A percentile compares a stretch with the other conserved stretches of the same genome.
phyloP scores from a whole-genome alignment of 2,329 filamentous ascomycete species.

The Aspergillus ruber region DNA sequence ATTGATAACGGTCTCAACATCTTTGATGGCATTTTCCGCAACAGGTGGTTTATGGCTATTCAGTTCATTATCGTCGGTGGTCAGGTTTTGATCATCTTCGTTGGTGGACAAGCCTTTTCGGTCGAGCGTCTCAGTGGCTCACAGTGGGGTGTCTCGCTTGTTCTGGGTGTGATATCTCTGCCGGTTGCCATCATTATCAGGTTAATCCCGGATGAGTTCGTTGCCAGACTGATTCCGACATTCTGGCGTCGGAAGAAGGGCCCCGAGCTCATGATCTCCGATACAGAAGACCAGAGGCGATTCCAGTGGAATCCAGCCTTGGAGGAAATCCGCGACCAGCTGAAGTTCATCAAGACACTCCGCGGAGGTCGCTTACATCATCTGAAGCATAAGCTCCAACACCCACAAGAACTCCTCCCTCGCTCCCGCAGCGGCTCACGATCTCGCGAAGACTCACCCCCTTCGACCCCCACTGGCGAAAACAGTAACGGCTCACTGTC shows the following conservation, averaged over 20 bases:
- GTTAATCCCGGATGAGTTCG: constrained; percentile 53
- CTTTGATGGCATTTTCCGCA: constrained; percentile 37
- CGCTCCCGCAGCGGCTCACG: constrained; percentile 39
- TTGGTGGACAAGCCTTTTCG: constrained; percentile 62
- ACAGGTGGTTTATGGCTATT: constrained; percentile 52
- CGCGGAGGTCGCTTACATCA: constrained; percentile 57
- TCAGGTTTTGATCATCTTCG: constrained; percentile 65
- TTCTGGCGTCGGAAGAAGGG: constrained; percentile 32
- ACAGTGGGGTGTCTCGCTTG: constrained; percentile 65
- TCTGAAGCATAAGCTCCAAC: constrained; percentile 55
- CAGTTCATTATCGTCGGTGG: constrained; percentile 61
- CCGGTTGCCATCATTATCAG: constrained; percentile 58
- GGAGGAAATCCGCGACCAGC: constrained; percentile 57
- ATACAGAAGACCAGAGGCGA: constrained; percentile 42
- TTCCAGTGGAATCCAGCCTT: constrained; percentile 56
- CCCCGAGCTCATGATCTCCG: constrained; percentile 40
- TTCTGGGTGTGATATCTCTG: constrained; percentile 62
- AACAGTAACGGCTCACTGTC: constrained; percentile 22
- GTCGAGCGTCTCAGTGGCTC: constrained; percentile 54
- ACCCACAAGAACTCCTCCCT: constrained; percentile 45
- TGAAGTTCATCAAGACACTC: constrained; percentile 57
- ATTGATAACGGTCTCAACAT: constrained; percentile 41
- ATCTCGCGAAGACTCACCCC: constrained; percentile 42
- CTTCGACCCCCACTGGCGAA: constrained; percentile 48
- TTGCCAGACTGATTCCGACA: constrained; percentile 38